A percentile compares a stretch with the other conserved stretches of the same genome.
Evolutionary conservation across 2,329 filamentous ascomycete genomes (phyloP).

Genomic region (Aspergillus arachidicola): DNA sequence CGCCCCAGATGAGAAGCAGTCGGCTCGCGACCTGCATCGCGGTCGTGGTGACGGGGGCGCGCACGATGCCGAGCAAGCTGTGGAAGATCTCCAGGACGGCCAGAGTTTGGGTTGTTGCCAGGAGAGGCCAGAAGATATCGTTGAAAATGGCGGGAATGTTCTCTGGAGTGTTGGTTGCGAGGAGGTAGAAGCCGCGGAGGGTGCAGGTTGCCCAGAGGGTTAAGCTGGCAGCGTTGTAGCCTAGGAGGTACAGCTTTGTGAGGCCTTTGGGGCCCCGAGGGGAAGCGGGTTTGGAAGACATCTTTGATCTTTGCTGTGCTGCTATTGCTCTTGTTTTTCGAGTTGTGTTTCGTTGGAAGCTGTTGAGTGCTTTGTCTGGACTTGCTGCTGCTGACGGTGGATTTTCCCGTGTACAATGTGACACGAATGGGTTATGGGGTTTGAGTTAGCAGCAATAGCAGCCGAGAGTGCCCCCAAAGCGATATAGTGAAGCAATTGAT

Average conservation of each 20-base stretch:
- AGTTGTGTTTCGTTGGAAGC: background rate
- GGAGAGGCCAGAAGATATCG: constrained; percentile 45
- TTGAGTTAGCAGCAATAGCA: background rate
- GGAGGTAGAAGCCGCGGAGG: constrained; percentile 64
- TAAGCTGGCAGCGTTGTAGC: constrained; percentile 81
- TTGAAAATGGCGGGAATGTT: constrained; percentile 46
- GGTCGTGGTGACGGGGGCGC: constrained; percentile 82
- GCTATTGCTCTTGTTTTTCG: background rate
- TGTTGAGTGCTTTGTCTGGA: background rate
- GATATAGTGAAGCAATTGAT: background rate
- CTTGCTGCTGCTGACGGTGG: background rate
- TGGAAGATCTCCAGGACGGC: constrained; percentile 84
- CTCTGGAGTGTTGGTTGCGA: constrained; percentile 49
- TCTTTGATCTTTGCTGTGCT: background rate
- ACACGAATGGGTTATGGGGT: background rate
- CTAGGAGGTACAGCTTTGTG: constrained; percentile 70
- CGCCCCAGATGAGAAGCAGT: constrained; percentile 84
- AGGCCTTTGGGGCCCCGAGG: constrained; percentile 41
- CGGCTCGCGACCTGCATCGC: constrained; percentile 87
- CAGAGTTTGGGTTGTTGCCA: constrained; percentile 73
- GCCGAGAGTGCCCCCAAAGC: background rate
- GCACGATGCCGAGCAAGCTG: constrained; percentile 76
- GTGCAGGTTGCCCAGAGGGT: constrained; percentile 79
- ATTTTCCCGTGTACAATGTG: background rate
- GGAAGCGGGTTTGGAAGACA: constrained; percentile 14